A percentile compares a stretch with the other conserved stretches of the same genome.
These are phyloP conservation scores for Exobasidium rhododendri DNA, from an alignment of 1,284 basidiomycete species.

Conservation along the genomic window DNA sequence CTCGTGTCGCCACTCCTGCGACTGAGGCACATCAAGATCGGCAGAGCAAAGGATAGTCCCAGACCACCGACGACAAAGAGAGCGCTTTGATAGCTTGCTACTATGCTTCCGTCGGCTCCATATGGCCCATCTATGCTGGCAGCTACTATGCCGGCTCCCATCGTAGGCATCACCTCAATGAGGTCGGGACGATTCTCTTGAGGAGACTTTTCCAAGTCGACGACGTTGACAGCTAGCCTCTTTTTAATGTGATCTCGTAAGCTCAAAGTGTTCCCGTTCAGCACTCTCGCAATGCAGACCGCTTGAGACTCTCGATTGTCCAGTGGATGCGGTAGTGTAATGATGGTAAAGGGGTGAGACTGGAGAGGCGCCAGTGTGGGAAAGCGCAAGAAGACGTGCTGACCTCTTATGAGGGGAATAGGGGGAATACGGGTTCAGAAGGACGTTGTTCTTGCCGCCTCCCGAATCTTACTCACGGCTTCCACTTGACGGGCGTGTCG, in stretches of 20 bases:
- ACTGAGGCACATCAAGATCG: slow-evolving; percentile 28
- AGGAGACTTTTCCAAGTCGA: background rate
- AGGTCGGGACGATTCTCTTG: background rate
- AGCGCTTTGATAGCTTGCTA: slow-evolving; percentile 22
- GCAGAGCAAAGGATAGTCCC: slow-evolving; percentile 37
- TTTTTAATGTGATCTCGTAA: background rate
- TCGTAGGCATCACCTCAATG: background rate
- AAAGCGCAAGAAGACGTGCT: slow-evolving; percentile 47
- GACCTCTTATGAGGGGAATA: slow-evolving; percentile 19
- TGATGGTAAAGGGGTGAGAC: slow-evolving; percentile 48
- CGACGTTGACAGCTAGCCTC: background rate
- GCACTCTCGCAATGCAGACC: slow-evolving; percentile 34
- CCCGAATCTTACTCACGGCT: background rate
- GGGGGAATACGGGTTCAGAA: too few relatives aligned
- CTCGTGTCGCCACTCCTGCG: background rate
- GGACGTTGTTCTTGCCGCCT: background rate
- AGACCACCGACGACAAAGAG: slow-evolving; percentile 34
- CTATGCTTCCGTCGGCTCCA: slow-evolving; percentile 21
- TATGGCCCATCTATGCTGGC: slow-evolving; percentile 44
- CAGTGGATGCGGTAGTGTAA: slow-evolving; percentile 32
- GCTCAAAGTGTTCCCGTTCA: background rate
- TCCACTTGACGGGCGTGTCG: slow-evolving; percentile 35
- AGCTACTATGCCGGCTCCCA: slow-evolving; percentile 5
- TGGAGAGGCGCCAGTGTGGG: slow-evolving; percentile 30
- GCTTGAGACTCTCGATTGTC: slow-evolving; percentile 25